These are phyloP conservation scores for Exophiala lecanii-corni DNA, from an alignment of 2,329 filamentous ascomycete genomes.

Conservation along the genomic window DNA sequence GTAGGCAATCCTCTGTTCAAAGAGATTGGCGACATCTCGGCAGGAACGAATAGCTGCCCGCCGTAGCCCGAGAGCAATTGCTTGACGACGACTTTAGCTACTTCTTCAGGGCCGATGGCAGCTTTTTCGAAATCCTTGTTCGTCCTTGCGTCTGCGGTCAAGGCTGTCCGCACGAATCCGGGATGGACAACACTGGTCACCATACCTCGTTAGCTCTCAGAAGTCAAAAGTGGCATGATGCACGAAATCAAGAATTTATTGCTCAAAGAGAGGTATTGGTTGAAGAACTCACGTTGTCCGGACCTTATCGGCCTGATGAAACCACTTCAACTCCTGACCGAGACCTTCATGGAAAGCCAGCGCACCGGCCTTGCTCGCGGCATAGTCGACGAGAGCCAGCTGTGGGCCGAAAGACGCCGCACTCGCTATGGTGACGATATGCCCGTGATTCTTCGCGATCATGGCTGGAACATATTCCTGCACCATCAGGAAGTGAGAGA, in stretches of 20 bases:
- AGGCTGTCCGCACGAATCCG: constrained; percentile 4
- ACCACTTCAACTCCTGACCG: background rate
- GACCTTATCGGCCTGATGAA: constrained; percentile 1
- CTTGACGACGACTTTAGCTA: constrained; percentile 58
- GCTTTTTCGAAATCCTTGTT: constrained; percentile 46
- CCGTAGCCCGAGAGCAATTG: constrained; percentile 33
- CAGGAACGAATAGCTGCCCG: constrained; percentile 11
- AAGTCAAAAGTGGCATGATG: constrained; percentile 37
- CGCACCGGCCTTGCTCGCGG: constrained; percentile 60
- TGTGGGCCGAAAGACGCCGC: constrained; percentile 57
- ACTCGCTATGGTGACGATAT: constrained; percentile 65
- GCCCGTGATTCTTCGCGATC: constrained; percentile 61
- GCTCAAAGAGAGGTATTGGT: constrained; percentile 36
- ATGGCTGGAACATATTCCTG: constrained; percentile 65
- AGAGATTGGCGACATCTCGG: background rate
- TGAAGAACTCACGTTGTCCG: constrained; percentile 6
- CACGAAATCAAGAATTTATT: constrained; percentile 45
- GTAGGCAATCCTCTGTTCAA: constrained; percentile 2
- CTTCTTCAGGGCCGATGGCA: constrained; percentile 35
- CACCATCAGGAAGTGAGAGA: constrained; percentile 61
- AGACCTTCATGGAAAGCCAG: constrained; percentile 62
- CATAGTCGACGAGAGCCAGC: constrained; percentile 63
- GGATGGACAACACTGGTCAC: constrained; percentile 14
- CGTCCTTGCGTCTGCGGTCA: constrained; percentile 47
- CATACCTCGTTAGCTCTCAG: too few relatives aligned